These are phyloP conservation scores for Podila epigama DNA, from an alignment of 192 early-diverging fungal genomes.

Conservation along the genomic window DNA sequence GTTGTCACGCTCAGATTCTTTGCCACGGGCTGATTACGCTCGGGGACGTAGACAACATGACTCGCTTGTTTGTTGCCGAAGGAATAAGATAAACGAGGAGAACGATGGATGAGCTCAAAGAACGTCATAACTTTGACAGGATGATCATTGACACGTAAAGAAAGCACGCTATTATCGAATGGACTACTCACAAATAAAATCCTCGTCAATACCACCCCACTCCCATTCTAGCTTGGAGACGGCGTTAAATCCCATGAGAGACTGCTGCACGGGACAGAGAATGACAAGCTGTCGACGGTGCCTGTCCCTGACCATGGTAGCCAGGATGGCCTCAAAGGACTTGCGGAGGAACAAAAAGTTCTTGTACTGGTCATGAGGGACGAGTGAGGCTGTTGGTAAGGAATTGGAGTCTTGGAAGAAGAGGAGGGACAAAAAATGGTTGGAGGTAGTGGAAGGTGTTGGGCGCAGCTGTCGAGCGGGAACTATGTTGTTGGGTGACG, in stretches of 20 bases:
- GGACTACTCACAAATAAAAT: slow-evolving; percentile 25
- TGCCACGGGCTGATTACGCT: slow-evolving; percentile 26
- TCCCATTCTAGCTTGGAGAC: slow-evolving; percentile 37
- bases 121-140: no score
- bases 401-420: slow-evolving; percentile 45
- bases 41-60: slow-evolving; percentile 31
- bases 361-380: slow-evolving; percentile 29
- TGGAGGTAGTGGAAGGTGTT: slow-evolving; percentile 26
- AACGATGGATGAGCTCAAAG: no score
- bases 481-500: no score
- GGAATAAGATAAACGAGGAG: neutral
- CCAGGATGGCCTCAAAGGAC: slow-evolving; percentile 19
- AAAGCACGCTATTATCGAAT: neutral
- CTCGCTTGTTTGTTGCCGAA: slow-evolving; percentile 13
- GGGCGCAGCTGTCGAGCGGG: neutral
- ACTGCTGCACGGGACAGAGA: slow-evolving; percentile 32
- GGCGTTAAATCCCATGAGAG: slow-evolving; percentile 24
- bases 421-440: slow-evolving; percentile 38
- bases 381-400: slow-evolving; percentile 11
- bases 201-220: slow-evolving; percentile 49
- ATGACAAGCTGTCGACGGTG: slow-evolving; percentile 29
- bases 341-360: slow-evolving; percentile 23
- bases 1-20: slow-evolving; percentile 17
- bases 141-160: neutral
- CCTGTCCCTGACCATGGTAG: slow-evolving; percentile 18